Conservation (phyloP, 2,329 filamentous ascomycete genomes). For the Colletotrichum limetticola region DNA sequence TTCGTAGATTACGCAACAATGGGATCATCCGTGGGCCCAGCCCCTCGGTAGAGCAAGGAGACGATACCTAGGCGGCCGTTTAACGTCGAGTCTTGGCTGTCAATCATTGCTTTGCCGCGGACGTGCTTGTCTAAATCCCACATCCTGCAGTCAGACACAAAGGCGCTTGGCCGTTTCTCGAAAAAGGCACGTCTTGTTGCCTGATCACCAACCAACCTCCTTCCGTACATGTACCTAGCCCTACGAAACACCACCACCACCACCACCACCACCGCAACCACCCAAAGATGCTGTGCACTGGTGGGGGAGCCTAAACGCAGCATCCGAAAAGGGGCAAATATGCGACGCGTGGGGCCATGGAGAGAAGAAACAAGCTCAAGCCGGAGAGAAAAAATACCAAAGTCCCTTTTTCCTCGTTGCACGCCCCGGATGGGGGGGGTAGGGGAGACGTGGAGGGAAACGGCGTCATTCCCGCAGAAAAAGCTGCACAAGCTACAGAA, state of each 20-base stretch:
- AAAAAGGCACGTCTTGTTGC: background rate
- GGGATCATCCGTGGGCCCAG: background rate
- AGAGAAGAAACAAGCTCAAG: background rate
- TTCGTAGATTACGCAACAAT: background rate
- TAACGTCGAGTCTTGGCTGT: too few relatives aligned
- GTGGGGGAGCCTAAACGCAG: background rate
- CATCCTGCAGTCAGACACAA: background rate
- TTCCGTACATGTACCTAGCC: too few relatives aligned
- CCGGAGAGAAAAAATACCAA: background rate
- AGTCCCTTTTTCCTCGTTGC: background rate
- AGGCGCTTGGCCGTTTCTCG: background rate
- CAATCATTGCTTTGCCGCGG: background rate
- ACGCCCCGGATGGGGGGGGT: background rate
- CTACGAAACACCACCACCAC: background rate
- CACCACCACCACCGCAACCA: too few relatives aligned
- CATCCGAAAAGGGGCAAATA: background rate
- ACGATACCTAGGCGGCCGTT: background rate
- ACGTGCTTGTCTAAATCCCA: background rate
- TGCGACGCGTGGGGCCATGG: background rate
- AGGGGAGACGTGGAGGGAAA: too few relatives aligned
- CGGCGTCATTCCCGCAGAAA: background rate
- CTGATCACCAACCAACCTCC: background rate
- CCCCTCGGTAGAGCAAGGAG: background rate
- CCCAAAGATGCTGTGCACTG: background rate
- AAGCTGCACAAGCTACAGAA: background rate